phyloP scores from a whole-genome alignment of 1,139 yeast genomes.

The Kluyveromyces marxianus region DNA sequence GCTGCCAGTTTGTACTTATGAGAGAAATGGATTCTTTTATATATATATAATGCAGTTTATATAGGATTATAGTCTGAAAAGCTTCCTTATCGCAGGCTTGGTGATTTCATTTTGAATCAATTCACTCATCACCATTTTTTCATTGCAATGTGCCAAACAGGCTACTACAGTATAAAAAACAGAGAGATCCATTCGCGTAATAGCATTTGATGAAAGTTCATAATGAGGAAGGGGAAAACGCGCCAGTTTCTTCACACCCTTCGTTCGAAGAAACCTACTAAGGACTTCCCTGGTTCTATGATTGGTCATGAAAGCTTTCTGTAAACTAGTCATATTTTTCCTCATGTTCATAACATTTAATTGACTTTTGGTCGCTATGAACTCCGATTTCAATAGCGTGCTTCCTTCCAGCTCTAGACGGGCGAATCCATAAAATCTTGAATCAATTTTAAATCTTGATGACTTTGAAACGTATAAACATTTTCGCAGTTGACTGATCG shows the following conservation, averaged over 20 bases:
- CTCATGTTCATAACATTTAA: neutral
- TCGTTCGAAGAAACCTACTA: slow-evolving; percentile 10
- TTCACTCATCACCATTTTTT: slow-evolving; percentile 11
- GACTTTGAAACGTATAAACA: slow-evolving; percentile 15
- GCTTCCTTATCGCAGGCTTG: slow-evolving; percentile 12
- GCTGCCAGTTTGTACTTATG: slow-evolving; percentile 89
- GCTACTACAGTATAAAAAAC: slow-evolving; percentile 21
- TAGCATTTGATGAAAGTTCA: slow-evolving; percentile 11
- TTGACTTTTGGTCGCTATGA: neutral
- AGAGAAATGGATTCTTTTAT: slow-evolving; percentile 1
- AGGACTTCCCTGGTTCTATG: slow-evolving; percentile 6
- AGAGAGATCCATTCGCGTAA: slow-evolving; percentile 12
- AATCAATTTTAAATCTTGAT: slow-evolving; percentile 8
- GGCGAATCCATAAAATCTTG: neutral
- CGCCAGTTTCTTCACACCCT: slow-evolving; percentile 11
- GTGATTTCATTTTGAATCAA: slow-evolving; percentile 16
- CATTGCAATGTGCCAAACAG: slow-evolving; percentile 14
- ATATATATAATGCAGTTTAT: neutral
- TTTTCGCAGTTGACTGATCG: slow-evolving; percentile 11
- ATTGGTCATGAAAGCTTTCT: neutral
- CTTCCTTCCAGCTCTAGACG: slow-evolving; percentile 5
- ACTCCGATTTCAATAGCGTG: slow-evolving; percentile 2
- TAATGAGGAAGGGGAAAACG: slow-evolving; percentile 14
- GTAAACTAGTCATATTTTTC: neutral
- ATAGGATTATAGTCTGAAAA: slow-evolving; percentile 9